Conservation (phyloP, 768 basidiomycete genomes). For the Hemileccinum impolitum region DNA sequence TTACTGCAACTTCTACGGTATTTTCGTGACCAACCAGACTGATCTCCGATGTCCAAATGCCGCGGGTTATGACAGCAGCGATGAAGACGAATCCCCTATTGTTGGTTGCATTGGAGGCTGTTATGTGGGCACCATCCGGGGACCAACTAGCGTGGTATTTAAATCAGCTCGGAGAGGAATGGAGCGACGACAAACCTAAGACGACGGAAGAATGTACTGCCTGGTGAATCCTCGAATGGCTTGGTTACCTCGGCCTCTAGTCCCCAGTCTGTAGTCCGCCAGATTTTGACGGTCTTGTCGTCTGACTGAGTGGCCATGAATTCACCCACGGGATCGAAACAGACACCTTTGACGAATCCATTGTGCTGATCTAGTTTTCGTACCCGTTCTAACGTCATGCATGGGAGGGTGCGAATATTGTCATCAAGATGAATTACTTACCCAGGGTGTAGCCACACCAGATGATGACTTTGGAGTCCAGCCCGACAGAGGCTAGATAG, state of each 20-base stretch:
- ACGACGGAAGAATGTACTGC: slow-evolving; percentile 90
- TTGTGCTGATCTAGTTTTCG: slow-evolving; percentile 84
- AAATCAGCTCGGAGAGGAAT: neutral
- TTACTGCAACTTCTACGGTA: slow-evolving; percentile 90
- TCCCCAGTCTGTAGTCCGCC: slow-evolving; percentile 91
- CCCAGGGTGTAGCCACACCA: slow-evolving; percentile 95
- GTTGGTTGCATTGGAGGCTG: slow-evolving; percentile 96
- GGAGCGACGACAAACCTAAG: slow-evolving; percentile 54
- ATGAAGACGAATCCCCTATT: slow-evolving; percentile 96
- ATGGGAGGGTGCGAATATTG: neutral
- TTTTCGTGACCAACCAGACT: slow-evolving; percentile 97
- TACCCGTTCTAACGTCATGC: slow-evolving; percentile 58
- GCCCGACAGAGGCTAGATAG: slow-evolving; percentile 88
- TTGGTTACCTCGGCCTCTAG: slow-evolving; percentile 81
- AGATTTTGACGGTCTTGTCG: slow-evolving; percentile 94
- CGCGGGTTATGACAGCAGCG: slow-evolving; percentile 89
- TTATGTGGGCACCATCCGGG: slow-evolving; percentile 97
- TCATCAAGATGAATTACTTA: slow-evolving; percentile 31
- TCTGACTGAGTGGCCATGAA: slow-evolving; percentile 98
- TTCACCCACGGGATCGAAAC: slow-evolving; percentile 98
- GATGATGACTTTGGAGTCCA: slow-evolving; percentile 87
- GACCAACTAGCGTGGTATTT: slow-evolving; percentile 70
- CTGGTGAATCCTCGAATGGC: slow-evolving; percentile 91
- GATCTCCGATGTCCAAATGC: slow-evolving; percentile 87
- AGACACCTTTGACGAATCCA: slow-evolving; percentile 98